phyloP scores from a whole-genome alignment of 1,284 basidiomycete species.

The Cryptococcus amylolentus region DNA sequence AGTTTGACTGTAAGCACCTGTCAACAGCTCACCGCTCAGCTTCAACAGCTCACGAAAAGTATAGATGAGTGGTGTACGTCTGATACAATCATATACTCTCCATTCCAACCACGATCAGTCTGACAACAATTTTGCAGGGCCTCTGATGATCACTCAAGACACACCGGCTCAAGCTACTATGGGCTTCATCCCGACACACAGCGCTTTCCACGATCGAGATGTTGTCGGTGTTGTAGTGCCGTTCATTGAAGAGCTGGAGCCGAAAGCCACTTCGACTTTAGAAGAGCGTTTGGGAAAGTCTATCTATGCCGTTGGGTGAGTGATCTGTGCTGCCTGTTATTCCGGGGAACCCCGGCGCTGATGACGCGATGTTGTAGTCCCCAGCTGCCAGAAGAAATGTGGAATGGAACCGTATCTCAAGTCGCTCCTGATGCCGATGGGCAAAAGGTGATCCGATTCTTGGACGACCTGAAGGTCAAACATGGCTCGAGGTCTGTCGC shows the following conservation, averaged over 20 bases:
- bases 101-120: no score
- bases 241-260: constrained; percentile 13
- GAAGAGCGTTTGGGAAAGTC: constrained; percentile 14
- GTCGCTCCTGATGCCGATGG: constrained; percentile 15
- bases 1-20: no score
- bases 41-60: no score
- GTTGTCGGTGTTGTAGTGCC: constrained; percentile 12
- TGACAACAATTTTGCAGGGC: no score
- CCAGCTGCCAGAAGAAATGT: constrained; percentile 18
- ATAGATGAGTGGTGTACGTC: no score
- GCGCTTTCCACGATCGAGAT: neutral
- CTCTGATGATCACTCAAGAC: no score
- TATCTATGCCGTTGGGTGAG: constrained; percentile 25
- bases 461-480: constrained; percentile 19
- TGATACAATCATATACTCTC: no score
- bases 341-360: neutral
- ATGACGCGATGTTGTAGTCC: constrained; percentile 3
- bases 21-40: no score
- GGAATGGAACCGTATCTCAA: constrained; percentile 11
- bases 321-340: neutral
- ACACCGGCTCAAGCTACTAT: no score
- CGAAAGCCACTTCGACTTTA: constrained; percentile 6
- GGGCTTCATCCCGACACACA: no score
- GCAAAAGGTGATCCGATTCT: constrained; percentile 17
- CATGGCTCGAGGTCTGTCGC: constrained; percentile 13